phyloP scores from a whole-genome alignment of 2,329 filamentous ascomycete species.

The Trichoderma oligosporum region DNA sequence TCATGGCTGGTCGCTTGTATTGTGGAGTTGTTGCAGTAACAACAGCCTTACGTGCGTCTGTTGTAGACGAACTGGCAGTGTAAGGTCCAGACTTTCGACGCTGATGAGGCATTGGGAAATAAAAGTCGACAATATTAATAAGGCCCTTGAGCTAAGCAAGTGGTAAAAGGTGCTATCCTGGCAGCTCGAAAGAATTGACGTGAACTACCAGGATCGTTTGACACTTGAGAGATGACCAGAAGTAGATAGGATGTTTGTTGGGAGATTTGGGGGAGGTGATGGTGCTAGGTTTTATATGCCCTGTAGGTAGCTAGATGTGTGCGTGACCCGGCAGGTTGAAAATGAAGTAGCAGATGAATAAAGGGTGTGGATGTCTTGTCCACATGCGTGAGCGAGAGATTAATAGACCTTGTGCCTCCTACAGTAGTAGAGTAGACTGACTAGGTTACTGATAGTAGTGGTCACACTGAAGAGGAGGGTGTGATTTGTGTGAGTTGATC shows the following conservation, averaged over 20 bases:
- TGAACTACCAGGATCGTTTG: constrained; percentile 18
- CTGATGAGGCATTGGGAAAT: constrained; percentile 50
- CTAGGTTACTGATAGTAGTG: no score
- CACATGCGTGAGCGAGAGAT: constrained; percentile 7
- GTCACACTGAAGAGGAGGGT: constrained; percentile 13
- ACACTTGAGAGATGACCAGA: background rate
- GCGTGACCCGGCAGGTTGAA: background rate
- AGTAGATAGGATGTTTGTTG: no score
- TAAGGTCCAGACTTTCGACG: constrained; percentile 55
- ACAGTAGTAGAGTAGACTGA: background rate
- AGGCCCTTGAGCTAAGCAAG: background rate
- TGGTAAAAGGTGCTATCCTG: constrained; percentile 15
- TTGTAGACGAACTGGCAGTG: constrained; percentile 50
- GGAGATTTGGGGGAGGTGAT: background rate
- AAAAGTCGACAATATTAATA: background rate
- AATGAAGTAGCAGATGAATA: background rate
- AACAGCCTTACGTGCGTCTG: constrained; percentile 52
- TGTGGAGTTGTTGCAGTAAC: constrained; percentile 44
- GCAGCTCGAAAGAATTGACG: constrained; percentile 12
- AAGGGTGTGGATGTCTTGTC: background rate
- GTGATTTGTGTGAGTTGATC: constrained; percentile 19
- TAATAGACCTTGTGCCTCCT: constrained; percentile 7
- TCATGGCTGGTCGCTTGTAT: constrained; percentile 46
- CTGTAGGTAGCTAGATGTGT: background rate
- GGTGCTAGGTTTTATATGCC: background rate